Conservation (phyloP, 176 grass and related monocot species). For the Zizania latifolia region DNA sequence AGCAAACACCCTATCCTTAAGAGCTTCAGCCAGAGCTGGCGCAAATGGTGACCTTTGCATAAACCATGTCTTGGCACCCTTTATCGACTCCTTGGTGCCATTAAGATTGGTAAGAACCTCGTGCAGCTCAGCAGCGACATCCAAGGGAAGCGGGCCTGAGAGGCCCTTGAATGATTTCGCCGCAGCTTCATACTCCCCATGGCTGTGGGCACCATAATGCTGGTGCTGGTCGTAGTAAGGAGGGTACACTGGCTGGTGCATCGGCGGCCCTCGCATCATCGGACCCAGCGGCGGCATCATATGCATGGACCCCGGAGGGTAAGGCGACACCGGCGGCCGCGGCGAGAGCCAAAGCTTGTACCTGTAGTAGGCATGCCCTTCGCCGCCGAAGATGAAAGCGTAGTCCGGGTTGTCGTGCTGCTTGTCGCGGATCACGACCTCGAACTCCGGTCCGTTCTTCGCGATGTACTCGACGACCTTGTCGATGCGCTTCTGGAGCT, state of each 20-base stretch:
- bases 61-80: constrained; percentile 90
- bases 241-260: constrained; percentile 58
- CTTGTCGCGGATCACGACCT: constrained; percentile 91
- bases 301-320: constrained; percentile 41
- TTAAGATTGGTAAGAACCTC: constrained; percentile 63
- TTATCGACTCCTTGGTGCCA: constrained; percentile 96
- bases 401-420: constrained; percentile 93
- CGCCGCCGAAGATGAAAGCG: constrained; percentile 95
- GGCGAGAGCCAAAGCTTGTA: constrained; percentile 65
- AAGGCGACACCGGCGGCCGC: constrained; percentile 36
- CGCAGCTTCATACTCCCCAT: constrained; percentile 49
- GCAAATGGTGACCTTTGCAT: constrained; percentile 74
- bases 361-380: constrained; percentile 89
- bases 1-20: constrained; percentile 72
- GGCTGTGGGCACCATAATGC: constrained; percentile 41
- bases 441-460: constrained; percentile 90
- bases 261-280: constrained; percentile 37
- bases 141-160: constrained; percentile 56
- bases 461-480: constrained; percentile 92
- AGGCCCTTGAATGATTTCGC: constrained; percentile 63
- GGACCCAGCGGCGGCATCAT: constrained; percentile 51
- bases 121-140: constrained; percentile 82
- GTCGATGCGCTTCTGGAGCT: constrained; percentile 96
- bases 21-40: constrained; percentile 71
- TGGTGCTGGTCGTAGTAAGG: constrained; percentile 72